A percentile compares a stretch with the other conserved stretches of the same genome.
Conservation (phyloP, 345 rosid species). For the Citrus medica region DNA sequence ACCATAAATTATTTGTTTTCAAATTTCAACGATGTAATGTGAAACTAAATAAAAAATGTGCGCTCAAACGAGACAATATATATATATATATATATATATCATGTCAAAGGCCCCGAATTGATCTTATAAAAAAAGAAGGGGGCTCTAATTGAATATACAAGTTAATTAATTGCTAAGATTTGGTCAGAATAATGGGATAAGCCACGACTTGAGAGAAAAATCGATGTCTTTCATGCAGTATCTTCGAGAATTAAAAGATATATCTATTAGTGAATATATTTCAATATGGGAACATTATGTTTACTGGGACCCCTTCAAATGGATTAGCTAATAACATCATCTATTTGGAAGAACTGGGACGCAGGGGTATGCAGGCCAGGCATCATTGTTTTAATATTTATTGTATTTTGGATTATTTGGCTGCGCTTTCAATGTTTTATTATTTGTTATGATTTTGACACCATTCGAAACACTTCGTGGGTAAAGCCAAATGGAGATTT, state of each 20-base stretch:
- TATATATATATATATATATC: too few species aligned
- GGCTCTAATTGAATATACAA: too few species aligned
- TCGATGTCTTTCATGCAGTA: neutral
- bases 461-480: neutral
- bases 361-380: too few species aligned
- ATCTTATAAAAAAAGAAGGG: too few species aligned
- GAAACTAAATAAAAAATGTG: neutral
- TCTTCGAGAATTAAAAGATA: neutral
- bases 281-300: neutral
- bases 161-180: neutral
- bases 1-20: neutral
- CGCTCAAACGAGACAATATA: neutral
- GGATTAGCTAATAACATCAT: too few species aligned
- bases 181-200: neutral
- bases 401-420: neutral
- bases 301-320: too few species aligned
- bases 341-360: neutral
- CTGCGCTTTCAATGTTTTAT: neutral
- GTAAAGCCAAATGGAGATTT: neutral
- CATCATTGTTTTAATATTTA: neutral
- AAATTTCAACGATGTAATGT: neutral
- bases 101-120: too few species aligned
- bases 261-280: too few species aligned
- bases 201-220: slow-evolving; percentile 4
- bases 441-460: neutral